Base-by-base conservation (phyloP, 2,329 filamentous ascomycete genomes). In the Fusarium azukiicola region DNA sequence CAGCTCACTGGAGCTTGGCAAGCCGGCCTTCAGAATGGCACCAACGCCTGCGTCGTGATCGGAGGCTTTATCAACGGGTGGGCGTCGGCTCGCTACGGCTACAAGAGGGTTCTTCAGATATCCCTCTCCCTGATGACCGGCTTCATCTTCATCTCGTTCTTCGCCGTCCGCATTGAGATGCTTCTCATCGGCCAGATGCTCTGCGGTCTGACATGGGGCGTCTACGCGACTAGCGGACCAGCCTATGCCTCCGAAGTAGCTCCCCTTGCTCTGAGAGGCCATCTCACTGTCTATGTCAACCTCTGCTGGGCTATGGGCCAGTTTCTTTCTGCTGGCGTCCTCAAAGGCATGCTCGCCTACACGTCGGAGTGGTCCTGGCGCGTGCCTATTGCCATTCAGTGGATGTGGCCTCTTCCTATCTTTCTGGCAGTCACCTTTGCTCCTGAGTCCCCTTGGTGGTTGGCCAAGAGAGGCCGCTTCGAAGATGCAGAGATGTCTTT, bases 31-130 rank as follows among this genome's bases (percentile, higher is more conserved):
- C 69, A 74, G 9, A 75, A 75, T 16, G 75, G 72, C 6, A 75
- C 74, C 21, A 77, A 75, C 47, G 63, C 71, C 3, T 73, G 76
- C 46, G 72, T 77, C 12, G 79, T 83, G 5, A 78, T 82, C 32
- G 81, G 81, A 13, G 77, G 75, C 16, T 78, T 79, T 58, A 77
- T 80, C 27, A 83, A 83, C 23, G 81, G 81, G 0, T 80, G 75
- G 78, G 78, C 77, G 5, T 80, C 79, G 1, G 77, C 76, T 5
- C 67, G 74, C 0, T 82, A 74, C 3, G 81, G 81, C 6, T 83
- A 82, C 42, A 69, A 91, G 17, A 90, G 89, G 79, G 93, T 91
- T 6, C 89, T 94, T 77, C 90, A 92, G 47, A 87, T n/a, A n/a
- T n/a, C n/a, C n/a, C n/a, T n/a, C n/a, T n/a, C n/a, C n/a, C n/a